Evolutionary conservation across 192 early-diverging fungal genomes (phyloP), one percentile per base, ranked within the genome.

Genomic region (Oehlia diaphana): DNA sequence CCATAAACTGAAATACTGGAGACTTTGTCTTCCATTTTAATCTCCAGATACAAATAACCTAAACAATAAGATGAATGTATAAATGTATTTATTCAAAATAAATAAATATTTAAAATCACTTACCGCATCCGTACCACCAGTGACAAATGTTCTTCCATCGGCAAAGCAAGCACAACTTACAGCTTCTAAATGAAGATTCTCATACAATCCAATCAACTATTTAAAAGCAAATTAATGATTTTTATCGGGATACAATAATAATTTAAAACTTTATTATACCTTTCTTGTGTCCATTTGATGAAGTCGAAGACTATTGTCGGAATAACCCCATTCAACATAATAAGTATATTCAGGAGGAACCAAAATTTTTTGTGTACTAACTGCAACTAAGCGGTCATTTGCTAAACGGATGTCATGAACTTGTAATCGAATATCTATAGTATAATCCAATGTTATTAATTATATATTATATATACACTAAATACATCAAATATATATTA

Each of bases 321-420:
- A 81, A 77, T 82, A 92, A 14, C 90, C 90, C 91, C 91, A 92
- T 76, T 92, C 90, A 7, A 91, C 82, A 78, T 88, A 92, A 42
- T 84, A 83, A 9, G 39, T 65, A 28, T 82, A 84, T 76, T 83
- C 84, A 69, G 85, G 84, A 53, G 82, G 86, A 75, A 87, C 83
- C 73, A 73, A 82, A 64, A 81, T 79, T 80, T 84, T 88, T 74
- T 80, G 85, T 65, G 49, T 85, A 42, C 77, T 82, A 66, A 80
- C 83, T 58, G 77, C 88, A 39, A 66, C 80, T 72, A 81, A 82
- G 39, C 80, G 86, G 75, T 79, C 86, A 64, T 79, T 83, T 80
- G 75, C 74, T 79, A 68, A 77, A 72, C 82, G 79, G 23, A 91
- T 86, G 35, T 87, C 84, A 35, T 84, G 84, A 28, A 92, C 82